These are phyloP conservation scores for Huntiella decipiens DNA, from an alignment of 2,329 filamentous ascomycete genomes.

Conservation along the genomic window DNA sequence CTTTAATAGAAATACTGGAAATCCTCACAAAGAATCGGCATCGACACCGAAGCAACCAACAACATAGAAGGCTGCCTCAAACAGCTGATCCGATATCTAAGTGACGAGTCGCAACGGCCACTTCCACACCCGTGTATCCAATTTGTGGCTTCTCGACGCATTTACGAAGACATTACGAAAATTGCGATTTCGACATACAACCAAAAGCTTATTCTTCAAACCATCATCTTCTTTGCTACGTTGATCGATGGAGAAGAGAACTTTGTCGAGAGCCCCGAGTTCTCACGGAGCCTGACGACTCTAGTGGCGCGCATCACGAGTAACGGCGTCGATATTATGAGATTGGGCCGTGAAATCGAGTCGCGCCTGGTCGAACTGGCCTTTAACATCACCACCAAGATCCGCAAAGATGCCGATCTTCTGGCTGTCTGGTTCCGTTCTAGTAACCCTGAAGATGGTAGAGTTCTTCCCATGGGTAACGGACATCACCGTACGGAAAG, in stretches of 20 bases:
- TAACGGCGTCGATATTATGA: slow-evolving; percentile 40
- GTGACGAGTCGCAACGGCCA: slow-evolving; percentile 74
- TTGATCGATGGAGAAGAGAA: slow-evolving; percentile 92
- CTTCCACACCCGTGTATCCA: slow-evolving; percentile 81
- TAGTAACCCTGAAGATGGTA: slow-evolving; percentile 18
- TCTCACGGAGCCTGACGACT: slow-evolving; percentile 73
- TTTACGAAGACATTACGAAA: slow-evolving; percentile 77
- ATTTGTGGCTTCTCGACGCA: slow-evolving; percentile 69
- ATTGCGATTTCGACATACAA: slow-evolving; percentile 73
- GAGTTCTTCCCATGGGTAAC: neutral
- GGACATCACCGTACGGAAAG: slow-evolving; percentile 13
- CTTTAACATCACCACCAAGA: slow-evolving; percentile 94
- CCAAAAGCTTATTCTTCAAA: slow-evolving; percentile 68
- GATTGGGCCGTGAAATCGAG: slow-evolving; percentile 64
- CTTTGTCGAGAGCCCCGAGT: slow-evolving; percentile 70
- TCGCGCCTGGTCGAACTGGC: slow-evolving; percentile 78
- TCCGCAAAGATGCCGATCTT: slow-evolving; percentile 71
- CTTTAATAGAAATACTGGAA: slow-evolving; percentile 31
- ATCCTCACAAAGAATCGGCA: slow-evolving; percentile 38
- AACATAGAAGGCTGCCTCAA: slow-evolving; percentile 43
- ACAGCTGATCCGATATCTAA: slow-evolving; percentile 52
- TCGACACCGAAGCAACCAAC: slow-evolving; percentile 42
- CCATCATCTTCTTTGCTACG: slow-evolving; percentile 72
- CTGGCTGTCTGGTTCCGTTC: slow-evolving; percentile 81
- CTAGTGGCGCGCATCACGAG: slow-evolving; percentile 64